Evolutionary conservation across 2,329 filamentous ascomycete genomes (phyloP).

Genomic region (Bisporella sp.): DNA sequence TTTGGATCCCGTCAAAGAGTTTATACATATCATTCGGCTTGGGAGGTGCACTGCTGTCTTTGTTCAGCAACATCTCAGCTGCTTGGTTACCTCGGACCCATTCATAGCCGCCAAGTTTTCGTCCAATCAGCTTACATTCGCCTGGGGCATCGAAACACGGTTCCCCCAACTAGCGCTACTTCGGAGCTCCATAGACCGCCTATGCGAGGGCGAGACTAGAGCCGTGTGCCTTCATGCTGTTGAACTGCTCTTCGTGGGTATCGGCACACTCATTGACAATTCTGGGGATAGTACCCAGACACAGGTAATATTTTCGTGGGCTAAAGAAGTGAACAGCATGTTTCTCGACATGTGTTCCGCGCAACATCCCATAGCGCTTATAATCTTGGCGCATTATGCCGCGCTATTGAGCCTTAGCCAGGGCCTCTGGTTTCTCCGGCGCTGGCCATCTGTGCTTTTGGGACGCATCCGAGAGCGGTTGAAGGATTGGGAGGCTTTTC

Average conservation of each 20-base stretch:
- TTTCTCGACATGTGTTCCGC: not conserved
- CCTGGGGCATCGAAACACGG: not conserved
- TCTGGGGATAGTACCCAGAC: not conserved
- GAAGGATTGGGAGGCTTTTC: not conserved
- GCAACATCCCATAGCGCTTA: not conserved
- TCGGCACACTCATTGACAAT: not conserved
- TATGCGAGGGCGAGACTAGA: not conserved
- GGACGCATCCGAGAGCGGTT: not conserved
- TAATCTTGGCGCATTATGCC: not conserved
- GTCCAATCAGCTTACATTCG: not conserved
- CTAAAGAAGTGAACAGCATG: not conserved
- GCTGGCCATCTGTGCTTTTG: not conserved
- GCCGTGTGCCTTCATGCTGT: not conserved
- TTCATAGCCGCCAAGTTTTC: not conserved
- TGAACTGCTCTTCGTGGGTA: not conserved
- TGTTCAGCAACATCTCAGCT: not conserved
- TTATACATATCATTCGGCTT: not conserved
- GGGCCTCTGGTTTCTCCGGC: not conserved
- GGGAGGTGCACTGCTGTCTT: not conserved
- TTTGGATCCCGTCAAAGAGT: not conserved
- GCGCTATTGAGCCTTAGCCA: not conserved
- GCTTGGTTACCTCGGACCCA: not conserved
- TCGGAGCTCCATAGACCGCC: not conserved
- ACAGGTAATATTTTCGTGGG: not conserved
- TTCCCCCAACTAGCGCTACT: not conserved